These are phyloP conservation scores for Pseudogymnoascus sp. DNA, from an alignment of 2,329 filamentous ascomycete species.

Conservation along the genomic window DNA sequence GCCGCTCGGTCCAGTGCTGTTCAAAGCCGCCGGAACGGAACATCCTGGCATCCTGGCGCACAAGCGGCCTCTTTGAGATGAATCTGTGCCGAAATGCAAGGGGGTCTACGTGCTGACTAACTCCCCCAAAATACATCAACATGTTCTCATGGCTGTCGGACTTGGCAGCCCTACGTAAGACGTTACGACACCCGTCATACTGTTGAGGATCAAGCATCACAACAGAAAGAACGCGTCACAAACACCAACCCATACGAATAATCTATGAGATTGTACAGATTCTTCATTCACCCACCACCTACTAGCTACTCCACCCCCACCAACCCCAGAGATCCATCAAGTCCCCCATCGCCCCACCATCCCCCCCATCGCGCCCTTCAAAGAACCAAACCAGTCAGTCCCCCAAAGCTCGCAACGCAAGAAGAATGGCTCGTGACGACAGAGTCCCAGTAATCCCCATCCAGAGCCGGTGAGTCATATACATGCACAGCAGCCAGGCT, in stretches of 20 bases:
- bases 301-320: background rate
- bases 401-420: background rate
- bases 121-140: no score
- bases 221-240: background rate
- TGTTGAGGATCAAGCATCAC: background rate
- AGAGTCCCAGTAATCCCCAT: background rate
- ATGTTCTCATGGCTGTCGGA: background rate
- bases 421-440: background rate
- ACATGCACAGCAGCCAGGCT: background rate
- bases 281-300: background rate
- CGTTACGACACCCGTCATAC: background rate
- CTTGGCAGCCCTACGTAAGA: background rate
- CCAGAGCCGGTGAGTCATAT: background rate
- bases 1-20: no score
- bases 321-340: background rate
- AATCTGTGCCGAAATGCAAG: no score
- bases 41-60: no score
- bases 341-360: background rate
- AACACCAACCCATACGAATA: background rate
- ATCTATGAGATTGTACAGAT: background rate
- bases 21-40: no score
- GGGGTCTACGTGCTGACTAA: no score
- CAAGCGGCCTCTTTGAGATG: background rate
- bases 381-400: slow-evolving; percentile 1
- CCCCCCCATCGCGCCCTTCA: background rate